Evolutionary conservation across 192 early-diverging fungal genomes (phyloP).

Genomic region (Podochytrium sp.): DNA sequence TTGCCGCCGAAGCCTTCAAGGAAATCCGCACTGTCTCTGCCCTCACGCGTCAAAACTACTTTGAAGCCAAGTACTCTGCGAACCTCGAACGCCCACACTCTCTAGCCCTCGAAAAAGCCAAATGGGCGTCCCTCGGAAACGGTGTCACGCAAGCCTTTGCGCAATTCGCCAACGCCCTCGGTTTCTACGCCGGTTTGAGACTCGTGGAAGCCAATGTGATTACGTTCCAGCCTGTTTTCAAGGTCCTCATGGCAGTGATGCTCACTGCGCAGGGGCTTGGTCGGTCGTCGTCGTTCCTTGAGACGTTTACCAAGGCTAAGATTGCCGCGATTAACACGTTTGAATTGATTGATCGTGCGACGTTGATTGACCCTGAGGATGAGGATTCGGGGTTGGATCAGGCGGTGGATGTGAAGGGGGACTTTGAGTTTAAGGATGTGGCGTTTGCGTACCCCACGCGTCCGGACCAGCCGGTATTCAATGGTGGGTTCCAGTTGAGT

Average conservation of each 20-base stretch:
- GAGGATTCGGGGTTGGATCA: constrained; percentile 42
- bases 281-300: constrained; percentile 48
- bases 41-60: constrained; percentile 68
- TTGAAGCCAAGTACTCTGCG: constrained; percentile 65
- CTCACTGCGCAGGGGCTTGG: constrained; percentile 49
- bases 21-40: constrained; percentile 83
- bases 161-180: constrained; percentile 78
- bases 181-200: constrained; percentile 81
- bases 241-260: constrained; percentile 50
- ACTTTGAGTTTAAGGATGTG: constrained; percentile 54
- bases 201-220: constrained; percentile 53
- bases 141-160: constrained; percentile 72
- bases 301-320: constrained; percentile 56
- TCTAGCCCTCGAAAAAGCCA: constrained; percentile 66
- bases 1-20: constrained; percentile 81
- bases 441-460: constrained; percentile 66
- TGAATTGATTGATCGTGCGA: constrained; percentile 41
- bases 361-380: constrained; percentile 58
- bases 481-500: constrained; percentile 52
- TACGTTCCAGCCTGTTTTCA: constrained; percentile 39
- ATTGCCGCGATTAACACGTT: constrained; percentile 50
- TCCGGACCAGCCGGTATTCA: constrained; percentile 53
- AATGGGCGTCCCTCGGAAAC: constrained; percentile 69
- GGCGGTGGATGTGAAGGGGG: constrained; percentile 36
- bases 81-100: constrained; percentile 72